A percentile compares a stretch with the other conserved stretches of the same genome.
Conservation (phyloP, 371 early-diverging fungal genomes). For the Circinella minor region DNA sequence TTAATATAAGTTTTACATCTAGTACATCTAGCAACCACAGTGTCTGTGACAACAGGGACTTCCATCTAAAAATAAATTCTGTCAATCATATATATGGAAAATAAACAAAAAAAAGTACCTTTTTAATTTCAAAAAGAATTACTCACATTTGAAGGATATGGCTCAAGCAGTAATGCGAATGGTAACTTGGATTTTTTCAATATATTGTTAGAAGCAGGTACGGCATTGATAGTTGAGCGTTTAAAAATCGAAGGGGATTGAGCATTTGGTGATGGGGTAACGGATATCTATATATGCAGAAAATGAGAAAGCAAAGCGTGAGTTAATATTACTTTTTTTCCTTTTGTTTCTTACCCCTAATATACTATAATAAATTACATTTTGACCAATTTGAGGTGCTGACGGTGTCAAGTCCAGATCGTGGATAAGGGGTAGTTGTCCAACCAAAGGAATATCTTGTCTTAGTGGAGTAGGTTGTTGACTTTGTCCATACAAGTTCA, state of each 20-base stretch:
- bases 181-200: conserved; percentile 78
- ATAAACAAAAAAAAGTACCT: too few relatives aligned
- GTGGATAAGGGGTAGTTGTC: conserved; percentile 56
- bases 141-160: conserved; percentile 59
- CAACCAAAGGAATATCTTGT: conserved; percentile 48
- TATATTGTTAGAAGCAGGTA: conserved; percentile 68
- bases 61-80: conserved; percentile 32
- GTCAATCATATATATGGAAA: conserved; percentile 4
- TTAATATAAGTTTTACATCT: conserved; percentile 89
- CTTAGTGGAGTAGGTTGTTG: conserved; percentile 12
- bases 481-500: conserved; percentile 23
- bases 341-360: not conserved
- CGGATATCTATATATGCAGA: conserved; percentile 33
- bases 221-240: conserved; percentile 76
- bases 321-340: not conserved
- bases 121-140: not conserved
- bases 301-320: too few relatives aligned
- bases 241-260: conserved; percentile 63
- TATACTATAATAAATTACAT: conserved; percentile 26
- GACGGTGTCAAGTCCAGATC: conserved; percentile 49
- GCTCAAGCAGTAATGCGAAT: conserved; percentile 75
- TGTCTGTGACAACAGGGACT: conserved; percentile 74
- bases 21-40: conserved; percentile 78
- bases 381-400: conserved; percentile 42
- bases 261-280: conserved; percentile 41